phyloP scores from a whole-genome alignment of 805 yeast species.

The Lipomyces spencermartinsiae region DNA sequence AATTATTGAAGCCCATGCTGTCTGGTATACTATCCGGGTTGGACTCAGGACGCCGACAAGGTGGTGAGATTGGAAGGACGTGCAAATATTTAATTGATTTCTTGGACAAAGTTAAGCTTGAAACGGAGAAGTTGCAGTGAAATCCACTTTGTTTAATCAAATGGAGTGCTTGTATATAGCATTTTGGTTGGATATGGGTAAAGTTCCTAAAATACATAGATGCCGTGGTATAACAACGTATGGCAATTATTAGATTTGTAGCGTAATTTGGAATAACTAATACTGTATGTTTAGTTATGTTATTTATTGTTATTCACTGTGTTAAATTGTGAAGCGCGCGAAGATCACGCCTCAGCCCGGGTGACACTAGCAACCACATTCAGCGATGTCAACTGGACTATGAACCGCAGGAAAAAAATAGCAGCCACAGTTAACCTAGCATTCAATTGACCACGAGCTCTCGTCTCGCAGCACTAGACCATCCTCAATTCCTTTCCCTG shows the following conservation, averaged over 20 bases:
- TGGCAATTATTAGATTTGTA: too few species aligned
- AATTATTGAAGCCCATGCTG: constrained; percentile 59
- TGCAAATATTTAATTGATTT: constrained; percentile 31
- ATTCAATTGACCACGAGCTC: not conserved
- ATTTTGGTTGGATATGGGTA: not conserved
- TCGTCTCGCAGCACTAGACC: not conserved
- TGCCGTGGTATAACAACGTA: not conserved
- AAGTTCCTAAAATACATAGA: not conserved
- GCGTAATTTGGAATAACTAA: too few species aligned
- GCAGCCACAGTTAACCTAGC: too few species aligned
- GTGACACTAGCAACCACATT: not conserved
- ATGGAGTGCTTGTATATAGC: not conserved
- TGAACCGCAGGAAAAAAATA: too few species aligned
- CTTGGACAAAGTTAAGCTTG: constrained; percentile 12
- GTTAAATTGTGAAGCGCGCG: too few species aligned
- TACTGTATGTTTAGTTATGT: too few species aligned
- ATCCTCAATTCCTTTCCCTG: not conserved
- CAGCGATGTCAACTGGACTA: not conserved
- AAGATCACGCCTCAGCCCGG: not conserved
- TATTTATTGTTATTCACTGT: too few species aligned
- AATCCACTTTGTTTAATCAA: too few species aligned
- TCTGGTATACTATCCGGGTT: constrained; percentile 59
- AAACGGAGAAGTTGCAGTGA: constrained; percentile 7
- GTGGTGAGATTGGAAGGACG: constrained; percentile 69
- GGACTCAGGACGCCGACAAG: constrained; percentile 63